These are phyloP conservation scores for Vigna unguiculata DNA, from an alignment of 306 rosid species.

Conservation along the genomic window DNA sequence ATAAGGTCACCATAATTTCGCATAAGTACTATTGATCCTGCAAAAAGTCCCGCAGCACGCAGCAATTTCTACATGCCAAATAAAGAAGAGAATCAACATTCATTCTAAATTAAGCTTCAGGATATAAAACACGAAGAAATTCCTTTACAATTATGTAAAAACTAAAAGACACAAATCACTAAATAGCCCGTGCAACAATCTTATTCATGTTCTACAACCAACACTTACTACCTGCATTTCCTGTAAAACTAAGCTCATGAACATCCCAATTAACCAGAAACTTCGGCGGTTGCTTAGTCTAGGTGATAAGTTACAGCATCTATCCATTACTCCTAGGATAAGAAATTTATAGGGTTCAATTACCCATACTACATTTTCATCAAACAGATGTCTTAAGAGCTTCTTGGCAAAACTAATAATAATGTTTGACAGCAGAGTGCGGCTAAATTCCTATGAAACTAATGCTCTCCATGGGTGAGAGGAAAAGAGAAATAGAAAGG, in stretches of 20 bases:
- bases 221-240: background rate
- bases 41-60: constrained; percentile 80
- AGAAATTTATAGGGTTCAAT: constrained; percentile 23
- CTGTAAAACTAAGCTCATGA: background rate
- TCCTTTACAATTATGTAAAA: background rate
- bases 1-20: constrained; percentile 84
- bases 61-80: constrained; percentile 72
- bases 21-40: constrained; percentile 74
- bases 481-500: background rate
- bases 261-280: constrained; percentile 3
- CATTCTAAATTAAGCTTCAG: constrained; percentile 3
- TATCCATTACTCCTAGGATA: constrained; percentile 3
- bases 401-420: constrained; percentile 1
- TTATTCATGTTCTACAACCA: constrained; percentile 22
- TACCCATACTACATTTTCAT: background rate
- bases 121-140: constrained; percentile 6
- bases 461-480: background rate
- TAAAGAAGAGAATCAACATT: constrained; percentile 2
- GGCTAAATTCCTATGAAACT: constrained; percentile 31
- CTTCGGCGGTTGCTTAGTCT: background rate
- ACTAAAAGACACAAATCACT: background rate
- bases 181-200: constrained; percentile 1
- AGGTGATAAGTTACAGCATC: background rate
- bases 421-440: constrained; percentile 28
- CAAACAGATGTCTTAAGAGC: constrained; percentile 2